Evolutionary conservation across 2,329 filamentous ascomycete species (phyloP), one percentile per base, ranked within the genome.

Genomic region (Scedosporium minutisporum): DNA sequence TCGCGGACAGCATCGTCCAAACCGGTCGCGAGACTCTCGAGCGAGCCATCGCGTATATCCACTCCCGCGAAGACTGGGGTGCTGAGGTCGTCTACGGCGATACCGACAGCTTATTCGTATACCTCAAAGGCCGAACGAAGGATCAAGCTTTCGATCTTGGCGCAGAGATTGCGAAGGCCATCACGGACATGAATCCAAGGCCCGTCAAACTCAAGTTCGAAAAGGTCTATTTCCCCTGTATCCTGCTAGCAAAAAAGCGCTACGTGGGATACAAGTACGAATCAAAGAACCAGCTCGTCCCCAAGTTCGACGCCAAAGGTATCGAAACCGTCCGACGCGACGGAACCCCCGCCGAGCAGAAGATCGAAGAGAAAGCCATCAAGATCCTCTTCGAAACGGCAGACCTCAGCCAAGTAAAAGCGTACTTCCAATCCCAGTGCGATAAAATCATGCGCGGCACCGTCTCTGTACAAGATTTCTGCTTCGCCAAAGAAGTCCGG

Each of bases 221-320:
- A 72, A 99, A 99, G 69, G 93, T 99, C 1, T 99, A 99, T 74
- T 90, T 96, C 66, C 95, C 96, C 0, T 97, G 93, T 71, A 87
- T 97, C 0, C 81, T 99, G 4, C 82, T 99, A 0, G 92, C 96
- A 18, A 99, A 99, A 78, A 99, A 99, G 72, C 89, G 95, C 62
- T 99, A 99, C 69, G 96, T 97, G 3, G 96, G 96, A 5, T 97
- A 96, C 80, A 97, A 96, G 72, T 99, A 96, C 76, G 95, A 99
- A 71, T 84, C 81, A 67, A 84, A 83, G 44, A 79, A 82, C 16
- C 95, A 99, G 71, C 77, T 73, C 7, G 85, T 87, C 66, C 93
- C 95, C 0, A 90, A 96, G 1, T 97, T 97, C 67, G 96, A 99
- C 72, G 96, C 95, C 63, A 99, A 99, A 74, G 95, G 96, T 33